Percentiles rank a stretch among this genome's conserved stretches.
phyloP scores from a whole-genome alignment of 2,329 filamentous ascomycete species.

The Ophiostoma novo-ulmi region DNA sequence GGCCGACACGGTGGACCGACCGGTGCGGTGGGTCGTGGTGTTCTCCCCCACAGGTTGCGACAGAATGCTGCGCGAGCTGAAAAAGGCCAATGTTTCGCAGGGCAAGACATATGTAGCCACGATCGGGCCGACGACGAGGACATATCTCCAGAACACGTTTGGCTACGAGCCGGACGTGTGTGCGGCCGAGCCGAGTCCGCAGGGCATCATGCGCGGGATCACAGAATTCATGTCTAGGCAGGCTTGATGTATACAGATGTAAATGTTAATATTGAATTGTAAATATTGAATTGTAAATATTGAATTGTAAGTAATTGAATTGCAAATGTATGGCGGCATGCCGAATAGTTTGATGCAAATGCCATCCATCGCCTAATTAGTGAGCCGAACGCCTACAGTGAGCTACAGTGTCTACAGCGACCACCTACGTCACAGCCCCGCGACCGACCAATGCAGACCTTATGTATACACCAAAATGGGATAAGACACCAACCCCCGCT shows the following conservation, averaged over 20 bases:
- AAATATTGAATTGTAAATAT: not conserved
- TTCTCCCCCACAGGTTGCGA: conserved; percentile 64
- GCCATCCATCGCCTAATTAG: not conserved
- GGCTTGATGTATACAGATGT: not conserved
- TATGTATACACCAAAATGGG: not conserved
- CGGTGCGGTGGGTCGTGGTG: conserved; percentile 66
- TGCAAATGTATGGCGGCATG: not conserved
- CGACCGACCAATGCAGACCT: not conserved
- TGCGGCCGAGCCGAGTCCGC: conserved; percentile 73
- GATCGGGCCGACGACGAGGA: conserved; percentile 87
- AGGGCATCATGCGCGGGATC: conserved; percentile 70
- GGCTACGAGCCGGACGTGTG: conserved; percentile 70
- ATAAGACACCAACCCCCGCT: not conserved
- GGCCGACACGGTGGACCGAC: conserved; percentile 37
- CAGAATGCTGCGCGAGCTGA: conserved; percentile 52
- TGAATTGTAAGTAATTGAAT: not conserved
- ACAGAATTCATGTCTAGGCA: conserved; percentile 37
- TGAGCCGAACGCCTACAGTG: not conserved
- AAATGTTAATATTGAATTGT: not conserved
- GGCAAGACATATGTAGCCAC: conserved; percentile 59
- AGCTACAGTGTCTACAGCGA: not conserved
- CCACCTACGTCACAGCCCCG: not conserved
- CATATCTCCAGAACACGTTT: conserved; percentile 63
- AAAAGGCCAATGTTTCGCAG: conserved; percentile 20
- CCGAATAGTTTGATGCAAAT: not conserved